phyloP scores from a whole-genome alignment of 306 rosid species.

The barrel medic (Medicago truncatula) region DNA sequence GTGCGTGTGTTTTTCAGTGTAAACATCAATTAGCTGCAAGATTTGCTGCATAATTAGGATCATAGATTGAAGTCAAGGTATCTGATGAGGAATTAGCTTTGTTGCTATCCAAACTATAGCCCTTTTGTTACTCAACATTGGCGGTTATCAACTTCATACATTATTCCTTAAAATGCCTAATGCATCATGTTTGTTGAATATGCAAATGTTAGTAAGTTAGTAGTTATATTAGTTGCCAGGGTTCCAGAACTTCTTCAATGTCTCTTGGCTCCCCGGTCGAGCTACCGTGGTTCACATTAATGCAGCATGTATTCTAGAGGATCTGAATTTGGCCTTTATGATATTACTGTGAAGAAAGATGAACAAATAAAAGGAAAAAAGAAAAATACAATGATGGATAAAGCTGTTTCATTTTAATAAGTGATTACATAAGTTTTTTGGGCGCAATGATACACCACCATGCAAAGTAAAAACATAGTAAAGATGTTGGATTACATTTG shows the following conservation, averaged over 20 bases:
- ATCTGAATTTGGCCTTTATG: background rate
- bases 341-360: background rate
- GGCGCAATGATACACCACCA: conserved; percentile 15
- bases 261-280: background rate
- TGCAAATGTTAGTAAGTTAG: background rate
- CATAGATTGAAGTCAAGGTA: no score
- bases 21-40: no score
- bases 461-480: conserved; percentile 1
- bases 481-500: conserved; percentile 6
- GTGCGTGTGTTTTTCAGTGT: no score
- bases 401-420: background rate
- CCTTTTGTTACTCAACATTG: background rate
- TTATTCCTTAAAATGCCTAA: background rate
- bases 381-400: background rate
- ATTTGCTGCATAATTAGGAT: no score
- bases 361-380: background rate
- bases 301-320: background rate
- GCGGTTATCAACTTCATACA: conserved; percentile 1
- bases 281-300: background rate
- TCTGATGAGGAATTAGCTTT: background rate
- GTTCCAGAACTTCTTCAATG: background rate
- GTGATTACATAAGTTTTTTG: conserved; percentile 6
- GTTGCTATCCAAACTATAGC: no score
- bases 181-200: background rate
- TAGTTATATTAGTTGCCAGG: background rate